Evolutionary conservation across 2,329 filamentous ascomycete species (phyloP).

Genomic region (Diplodia corticola): DNA sequence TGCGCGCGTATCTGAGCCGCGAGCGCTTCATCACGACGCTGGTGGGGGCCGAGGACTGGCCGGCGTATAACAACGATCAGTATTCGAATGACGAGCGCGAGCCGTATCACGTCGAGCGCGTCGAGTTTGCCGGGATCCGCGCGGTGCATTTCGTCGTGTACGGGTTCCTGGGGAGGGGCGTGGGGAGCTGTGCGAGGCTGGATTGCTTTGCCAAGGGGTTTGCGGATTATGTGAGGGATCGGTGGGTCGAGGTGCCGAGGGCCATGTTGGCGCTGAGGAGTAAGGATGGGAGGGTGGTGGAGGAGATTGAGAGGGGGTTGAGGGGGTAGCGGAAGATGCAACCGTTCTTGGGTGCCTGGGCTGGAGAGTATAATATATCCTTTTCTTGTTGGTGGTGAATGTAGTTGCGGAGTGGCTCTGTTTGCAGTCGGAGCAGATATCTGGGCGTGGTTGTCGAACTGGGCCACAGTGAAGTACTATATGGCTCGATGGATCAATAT

Average conservation of each 20-base stretch:
- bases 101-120: constrained; percentile 31
- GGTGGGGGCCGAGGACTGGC: constrained; percentile 34
- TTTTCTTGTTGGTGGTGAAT: no score
- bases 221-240: neutral
- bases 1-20: constrained; percentile 29
- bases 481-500: neutral
- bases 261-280: neutral
- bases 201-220: constrained; percentile 4
- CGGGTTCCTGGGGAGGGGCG: constrained; percentile 38
- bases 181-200: neutral
- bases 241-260: neutral
- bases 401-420: no score
- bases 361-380: no score
- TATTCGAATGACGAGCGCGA: neutral
- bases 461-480: neutral
- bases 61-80: no score
- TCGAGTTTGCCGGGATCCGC: constrained; percentile 35
- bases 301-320: neutral
- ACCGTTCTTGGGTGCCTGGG: no score
- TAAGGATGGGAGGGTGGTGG: neutral
- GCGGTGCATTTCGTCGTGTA: constrained; percentile 43
- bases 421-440: no score
- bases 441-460: no score
- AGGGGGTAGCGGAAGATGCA: neutral
- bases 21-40: constrained; percentile 17